Conservation (phyloP, 768 basidiomycete genomes). For the Pleurotus tuber-regium region DNA sequence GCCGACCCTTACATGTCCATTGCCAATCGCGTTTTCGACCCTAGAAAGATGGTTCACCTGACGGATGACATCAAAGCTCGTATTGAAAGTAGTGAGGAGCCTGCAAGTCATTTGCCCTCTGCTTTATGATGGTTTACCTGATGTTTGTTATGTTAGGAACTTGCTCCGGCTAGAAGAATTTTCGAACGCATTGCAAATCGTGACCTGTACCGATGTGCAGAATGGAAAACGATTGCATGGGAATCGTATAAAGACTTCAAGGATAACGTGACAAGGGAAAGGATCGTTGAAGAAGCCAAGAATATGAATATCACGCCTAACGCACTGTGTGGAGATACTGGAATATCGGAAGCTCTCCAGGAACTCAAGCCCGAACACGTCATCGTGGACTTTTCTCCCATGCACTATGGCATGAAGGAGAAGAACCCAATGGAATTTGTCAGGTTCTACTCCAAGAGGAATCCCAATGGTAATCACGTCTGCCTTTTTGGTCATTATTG, state of each 20-base stretch:
- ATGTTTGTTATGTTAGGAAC: conserved; percentile 40
- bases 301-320: conserved; percentile 20
- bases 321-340: conserved; percentile 11
- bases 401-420: conserved; percentile 79
- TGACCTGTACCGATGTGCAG: conserved; percentile 69
- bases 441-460: conserved; percentile 71
- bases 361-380: conserved; percentile 47
- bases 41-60: conserved; percentile 58
- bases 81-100: conserved; percentile 54
- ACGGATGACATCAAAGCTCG: conserved; percentile 65
- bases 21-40: conserved; percentile 51
- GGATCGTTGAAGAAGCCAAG: conserved; percentile 43
- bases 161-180: conserved; percentile 56
- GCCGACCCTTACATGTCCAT: conserved; percentile 69
- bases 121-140: conserved; percentile 2
- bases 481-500: not conserved
- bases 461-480: conserved; percentile 53
- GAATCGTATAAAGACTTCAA: conserved; percentile 31
- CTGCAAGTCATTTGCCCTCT: conserved; percentile 31
- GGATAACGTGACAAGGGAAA: conserved; percentile 35
- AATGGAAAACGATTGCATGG: conserved; percentile 55
- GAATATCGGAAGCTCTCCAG: conserved; percentile 20
- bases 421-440: conserved; percentile 67
- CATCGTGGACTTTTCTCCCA: conserved; percentile 57
- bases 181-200: conserved; percentile 60